A percentile compares a stretch with the other conserved stretches of the same genome.
phyloP scores from a whole-genome alignment of 2,329 filamentous ascomycete species.

The Xylaria sp. region DNA sequence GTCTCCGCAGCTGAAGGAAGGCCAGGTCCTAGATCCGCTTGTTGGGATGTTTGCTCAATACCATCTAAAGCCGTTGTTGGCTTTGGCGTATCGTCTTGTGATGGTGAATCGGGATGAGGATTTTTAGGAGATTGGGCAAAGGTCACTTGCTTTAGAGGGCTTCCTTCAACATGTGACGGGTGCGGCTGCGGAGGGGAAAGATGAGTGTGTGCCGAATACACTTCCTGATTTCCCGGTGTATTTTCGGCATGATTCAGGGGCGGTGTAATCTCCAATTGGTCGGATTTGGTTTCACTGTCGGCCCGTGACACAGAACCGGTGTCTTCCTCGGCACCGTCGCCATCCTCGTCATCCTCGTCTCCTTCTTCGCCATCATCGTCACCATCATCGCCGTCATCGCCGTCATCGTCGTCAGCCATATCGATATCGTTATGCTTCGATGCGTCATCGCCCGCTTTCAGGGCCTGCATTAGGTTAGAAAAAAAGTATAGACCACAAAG shows the following conservation, averaged over 20 bases:
- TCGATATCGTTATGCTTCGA: slow-evolving; percentile 62
- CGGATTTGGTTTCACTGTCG: slow-evolving; percentile 49
- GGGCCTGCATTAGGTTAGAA: slow-evolving; percentile 49
- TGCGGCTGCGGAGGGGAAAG: slow-evolving; percentile 30
- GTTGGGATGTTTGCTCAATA: slow-evolving; percentile 6
- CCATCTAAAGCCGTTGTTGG: slow-evolving; percentile 4
- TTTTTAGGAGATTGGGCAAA: slow-evolving; percentile 34
- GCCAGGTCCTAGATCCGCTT: slow-evolving; percentile 36
- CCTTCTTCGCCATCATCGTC: slow-evolving; percentile 59
- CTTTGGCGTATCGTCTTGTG: slow-evolving; percentile 5
- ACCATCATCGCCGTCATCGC: slow-evolving; percentile 60
- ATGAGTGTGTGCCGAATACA: slow-evolving; percentile 2
- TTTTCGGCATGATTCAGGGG: slow-evolving; percentile 44
- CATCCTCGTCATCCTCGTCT: slow-evolving; percentile 58
- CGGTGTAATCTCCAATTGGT: slow-evolving; percentile 51
- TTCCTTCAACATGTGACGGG: slow-evolving; percentile 35
- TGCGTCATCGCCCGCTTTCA: slow-evolving; percentile 57
- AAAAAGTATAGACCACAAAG: not conserved
- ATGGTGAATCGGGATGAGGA: slow-evolving; percentile 3
- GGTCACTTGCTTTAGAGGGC: slow-evolving; percentile 39
- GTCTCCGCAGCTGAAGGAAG: not conserved
- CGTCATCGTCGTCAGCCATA: slow-evolving; percentile 64
- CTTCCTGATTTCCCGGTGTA: slow-evolving; percentile 36
- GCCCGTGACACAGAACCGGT: slow-evolving; percentile 51
- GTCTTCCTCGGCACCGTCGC: slow-evolving; percentile 58